Base-by-base conservation (phyloP, 164 flowering plant genomes). In the Stephania yunnanensis region DNA sequence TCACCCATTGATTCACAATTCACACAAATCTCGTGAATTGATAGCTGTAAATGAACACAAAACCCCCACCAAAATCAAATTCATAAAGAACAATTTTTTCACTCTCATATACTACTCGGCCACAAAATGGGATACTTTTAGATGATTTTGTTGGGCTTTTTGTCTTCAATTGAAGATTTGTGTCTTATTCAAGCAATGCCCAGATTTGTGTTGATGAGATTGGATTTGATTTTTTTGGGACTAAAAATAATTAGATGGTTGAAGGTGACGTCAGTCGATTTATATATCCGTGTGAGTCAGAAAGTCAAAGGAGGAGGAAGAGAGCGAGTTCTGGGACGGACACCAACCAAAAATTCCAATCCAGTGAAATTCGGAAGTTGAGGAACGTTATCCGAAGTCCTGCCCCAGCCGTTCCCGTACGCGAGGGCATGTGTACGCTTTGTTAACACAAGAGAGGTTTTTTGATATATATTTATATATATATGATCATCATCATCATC, bases 361-460 rank as follows among this genome's bases (percentile, higher is more conserved):
- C 30, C 69, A 66, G 69, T 66, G 36, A 66, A 66, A 30, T 30
- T 5, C 10, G 69, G 69, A 66, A 29, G 69, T 66, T 66, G 69
- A 66, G 44, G 69, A 66, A 66, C 69, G 69, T 29, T 66, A 66
- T 66, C 69, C 44, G 30, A 66, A 61, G 66, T 61, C 20, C 66
- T 19, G 20, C 66, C 42, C 29, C 6, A 61, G 44, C 44, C 42
- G 69, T 66, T 10, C 17, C 69, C 17, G 69, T 30, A 66, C 69
- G 66, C 19, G 66, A 61, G 66, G 66, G n/a, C 65, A 58, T 58
- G 65, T 19, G 65, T 58, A n/a, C 65, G 17, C 17, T 5, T 7
- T 19, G 63, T 55, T 58, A 12, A 48, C 6, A 12, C 53, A 25
- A 25, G 25, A 25, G 25, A 25, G 25, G 0, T 25, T 0, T 25